Base-by-base conservation (phyloP, 1,284 basidiomycete genomes). In the Ustanciosporium gigantosporum region DNA sequence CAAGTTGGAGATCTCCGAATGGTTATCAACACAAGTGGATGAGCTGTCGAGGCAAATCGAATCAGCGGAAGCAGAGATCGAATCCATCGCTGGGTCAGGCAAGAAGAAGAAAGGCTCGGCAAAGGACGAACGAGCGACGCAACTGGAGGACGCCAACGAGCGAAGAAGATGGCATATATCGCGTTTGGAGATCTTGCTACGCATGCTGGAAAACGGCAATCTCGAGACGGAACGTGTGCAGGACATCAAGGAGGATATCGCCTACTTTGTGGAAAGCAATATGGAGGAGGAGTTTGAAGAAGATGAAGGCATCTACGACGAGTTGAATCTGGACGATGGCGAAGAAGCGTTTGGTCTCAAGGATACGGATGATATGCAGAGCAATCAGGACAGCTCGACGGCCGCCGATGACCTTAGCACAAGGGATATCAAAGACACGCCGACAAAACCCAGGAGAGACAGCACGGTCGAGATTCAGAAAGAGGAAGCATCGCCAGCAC, bases 281-380 rank as follows among this genome's bases (percentile, higher is more conserved):
- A 87, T 86, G 80, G 92, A 95, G 58, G 95, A 98, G 75, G 89
- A 91, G 75, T 98, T 96, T 78, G 91, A 96, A 58, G 94, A 95
- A 79, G 91, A 98, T 74, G 89, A 94, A 78, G 93, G 91, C 41
- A 90, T 99, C 55, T 99, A 99, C 73, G 95, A 98, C 74, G 94
- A 98, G 36, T 90, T 98, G 67, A 91, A 91, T 72, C 87, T 99
- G 41, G 91, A 97, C 70, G 94, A 97, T 74, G 91, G 84, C 66
- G 84, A 98, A 77, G 94, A 76, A 44, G 68, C 66, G 5, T 74
- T 73, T 25, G 75, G 75, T 9, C 60, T 76, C 42, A 66, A 66
- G 61, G 84, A 84, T 49, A 84, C 84, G 42, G 90, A 93, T 38
- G 87, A 89, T 46, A 56, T 75, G 17, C 79, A 80, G 24, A 78